Percentiles rank a stretch among this genome's conserved stretches.
Evolutionary conservation across 495 filamentous ascomycete genomes (phyloP).

Genomic region (Aspergillus bertholletiae): DNA sequence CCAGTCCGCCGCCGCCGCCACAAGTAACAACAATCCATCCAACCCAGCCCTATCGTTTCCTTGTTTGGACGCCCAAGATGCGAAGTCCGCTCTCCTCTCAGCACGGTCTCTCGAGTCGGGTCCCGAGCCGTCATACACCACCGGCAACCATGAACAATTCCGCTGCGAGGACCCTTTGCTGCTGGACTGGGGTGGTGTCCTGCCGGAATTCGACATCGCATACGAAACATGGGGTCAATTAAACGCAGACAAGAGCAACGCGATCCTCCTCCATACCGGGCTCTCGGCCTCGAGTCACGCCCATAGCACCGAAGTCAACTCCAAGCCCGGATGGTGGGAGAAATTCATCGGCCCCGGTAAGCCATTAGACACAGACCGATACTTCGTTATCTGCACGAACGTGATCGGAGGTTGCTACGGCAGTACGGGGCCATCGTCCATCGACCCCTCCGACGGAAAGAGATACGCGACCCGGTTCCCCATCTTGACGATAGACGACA

Average conservation of each 20-base stretch:
- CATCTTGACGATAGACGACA: constrained; percentile 94
- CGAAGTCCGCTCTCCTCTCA: constrained; percentile 73
- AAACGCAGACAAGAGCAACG: constrained; percentile 81
- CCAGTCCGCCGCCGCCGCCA: constrained; percentile 24
- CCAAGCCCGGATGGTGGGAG: constrained; percentile 97
- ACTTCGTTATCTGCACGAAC: constrained; percentile 94
- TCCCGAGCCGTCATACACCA: constrained; percentile 92
- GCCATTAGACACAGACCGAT: constrained; percentile 85
- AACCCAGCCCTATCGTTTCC: constrained; percentile 95
- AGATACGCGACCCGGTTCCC: constrained; percentile 94
- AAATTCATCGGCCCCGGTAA: constrained; percentile 92
- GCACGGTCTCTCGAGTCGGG: constrained; percentile 68
- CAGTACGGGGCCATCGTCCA: constrained; percentile 82
- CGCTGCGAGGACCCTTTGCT: constrained; percentile 70
- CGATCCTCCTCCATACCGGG: constrained; percentile 88
- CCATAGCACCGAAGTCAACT: constrained; percentile 79
- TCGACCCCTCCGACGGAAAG: constrained; percentile 85
- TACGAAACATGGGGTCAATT: constrained; percentile 92
- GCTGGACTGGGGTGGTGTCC: constrained; percentile 88
- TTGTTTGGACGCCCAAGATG: constrained; percentile 89
- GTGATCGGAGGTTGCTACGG: constrained; percentile 96
- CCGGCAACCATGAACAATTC: constrained; percentile 73
- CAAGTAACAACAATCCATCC: constrained; percentile 53
- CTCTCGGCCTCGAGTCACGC: constrained; percentile 95
- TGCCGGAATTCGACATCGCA: constrained; percentile 82